Evolutionary conservation across 257 asterid genomes (phyloP).

Genomic region (Rauvolfia tetraphylla): DNA sequence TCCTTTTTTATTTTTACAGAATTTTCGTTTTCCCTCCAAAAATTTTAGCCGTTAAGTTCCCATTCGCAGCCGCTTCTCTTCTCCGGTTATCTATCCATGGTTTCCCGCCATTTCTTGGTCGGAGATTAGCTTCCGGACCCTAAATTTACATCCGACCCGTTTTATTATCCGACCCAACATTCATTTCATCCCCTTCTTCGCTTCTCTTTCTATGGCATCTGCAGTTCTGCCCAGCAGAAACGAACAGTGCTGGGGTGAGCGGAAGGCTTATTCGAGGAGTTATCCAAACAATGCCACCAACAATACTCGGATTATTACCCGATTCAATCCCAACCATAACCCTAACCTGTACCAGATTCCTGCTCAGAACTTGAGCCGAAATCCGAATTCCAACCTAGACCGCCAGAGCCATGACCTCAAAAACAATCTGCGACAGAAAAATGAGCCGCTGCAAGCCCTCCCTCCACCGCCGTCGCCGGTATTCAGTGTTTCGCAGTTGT

Average conservation of each 20-base stretch:
- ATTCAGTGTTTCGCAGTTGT: not conserved
- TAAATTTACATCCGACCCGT: not conserved
- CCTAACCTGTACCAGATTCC: slow-evolving; percentile 8
- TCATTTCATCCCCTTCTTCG: not conserved
- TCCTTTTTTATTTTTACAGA: not conserved
- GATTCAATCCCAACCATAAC: slow-evolving; percentile 23
- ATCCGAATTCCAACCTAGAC: not conserved
- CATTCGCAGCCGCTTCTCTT: slow-evolving; percentile 11
- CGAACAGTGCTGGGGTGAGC: slow-evolving; percentile 29
- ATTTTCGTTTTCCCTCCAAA: slow-evolving; percentile 4
- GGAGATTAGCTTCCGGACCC: slow-evolving; percentile 19
- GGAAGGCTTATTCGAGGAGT: slow-evolving; percentile 20
- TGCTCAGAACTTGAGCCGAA: not conserved
- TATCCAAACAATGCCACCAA: slow-evolving; percentile 6
- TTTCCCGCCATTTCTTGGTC: slow-evolving; percentile 24
- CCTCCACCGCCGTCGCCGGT: not conserved
- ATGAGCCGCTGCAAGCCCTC: slow-evolving; percentile 16
- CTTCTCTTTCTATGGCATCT: slow-evolving; percentile 22
- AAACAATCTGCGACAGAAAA: slow-evolving; percentile 12
- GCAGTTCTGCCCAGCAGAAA: slow-evolving; percentile 32
- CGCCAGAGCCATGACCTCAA: slow-evolving; percentile 18
- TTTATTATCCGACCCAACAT: not conserved
- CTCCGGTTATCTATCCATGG: slow-evolving; percentile 21
- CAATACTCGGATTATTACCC: slow-evolving; percentile 14
- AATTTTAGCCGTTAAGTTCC: not conserved